Conservation (phyloP, 2,329 filamentous ascomycete genomes). For the Aspergillus glaucus region DNA sequence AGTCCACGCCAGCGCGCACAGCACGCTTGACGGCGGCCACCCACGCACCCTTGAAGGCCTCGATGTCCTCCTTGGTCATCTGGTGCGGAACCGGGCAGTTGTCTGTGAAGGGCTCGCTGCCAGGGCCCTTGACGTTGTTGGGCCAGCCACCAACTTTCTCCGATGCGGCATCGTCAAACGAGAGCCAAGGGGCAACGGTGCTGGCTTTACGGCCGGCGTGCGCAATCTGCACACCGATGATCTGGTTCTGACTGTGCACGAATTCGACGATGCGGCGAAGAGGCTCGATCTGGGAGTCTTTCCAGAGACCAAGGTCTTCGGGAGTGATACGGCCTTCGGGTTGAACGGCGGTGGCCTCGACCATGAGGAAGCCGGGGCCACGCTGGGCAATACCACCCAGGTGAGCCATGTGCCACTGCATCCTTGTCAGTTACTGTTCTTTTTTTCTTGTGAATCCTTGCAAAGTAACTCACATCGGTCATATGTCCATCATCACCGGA, state of each 20-base stretch:
- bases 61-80: conserved; percentile 64
- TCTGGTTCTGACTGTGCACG: conserved; percentile 69
- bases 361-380: conserved; percentile 65
- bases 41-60: conserved; percentile 57
- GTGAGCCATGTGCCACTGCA: conserved; percentile 76
- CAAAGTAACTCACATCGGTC: background rate
- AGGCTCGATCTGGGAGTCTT: conserved; percentile 71
- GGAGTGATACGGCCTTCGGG: conserved; percentile 78
- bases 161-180: conserved; percentile 32
- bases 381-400: conserved; percentile 70
- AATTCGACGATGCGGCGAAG: conserved; percentile 66
- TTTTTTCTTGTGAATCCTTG: background rate
- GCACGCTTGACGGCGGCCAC: conserved; percentile 54
- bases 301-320: conserved; percentile 58
- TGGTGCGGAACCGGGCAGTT: conserved; percentile 58
- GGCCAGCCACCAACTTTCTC: conserved; percentile 51
- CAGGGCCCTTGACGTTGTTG: conserved; percentile 51
- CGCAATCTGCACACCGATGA: conserved; percentile 71
- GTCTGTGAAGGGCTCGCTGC: conserved; percentile 56
- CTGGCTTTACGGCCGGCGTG: conserved; percentile 67
- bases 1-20: conserved; percentile 65
- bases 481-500: conserved; percentile 29
- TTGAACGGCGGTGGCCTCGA: conserved; percentile 72
- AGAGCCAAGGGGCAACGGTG: conserved; percentile 49
- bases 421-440: conserved; percentile 40